Evolutionary conservation across 495 filamentous ascomycete genomes (phyloP), one percentile per base, ranked within the genome.

Genomic region (Penicillium daleae): DNA sequence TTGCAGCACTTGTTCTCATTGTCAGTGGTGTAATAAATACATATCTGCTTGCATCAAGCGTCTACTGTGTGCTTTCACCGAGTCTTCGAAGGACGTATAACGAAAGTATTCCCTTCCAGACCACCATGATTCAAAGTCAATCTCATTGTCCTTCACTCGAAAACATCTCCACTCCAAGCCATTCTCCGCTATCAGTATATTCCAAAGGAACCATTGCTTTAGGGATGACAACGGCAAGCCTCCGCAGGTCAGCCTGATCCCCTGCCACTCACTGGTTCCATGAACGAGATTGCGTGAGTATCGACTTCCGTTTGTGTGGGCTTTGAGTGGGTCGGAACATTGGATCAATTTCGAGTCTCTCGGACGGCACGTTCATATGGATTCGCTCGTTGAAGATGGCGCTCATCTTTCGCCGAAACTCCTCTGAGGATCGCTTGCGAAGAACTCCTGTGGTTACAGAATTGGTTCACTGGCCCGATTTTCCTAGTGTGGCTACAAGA

Each of bases 381-480:
- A 77, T 64, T 51, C 66, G 74, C 17, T 79, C 75, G 56, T 78
- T 76, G 63, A 79, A 74, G 6, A 79, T 71, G 44, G 66, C 66
- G 67, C 75, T 79, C 57, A 78, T 71, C 48, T 59, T 70, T 32
- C 75, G 74, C 59, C 77, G 72, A 50, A 77, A 75, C 42, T 76
- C 73, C 54, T 76, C 75, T 1, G 75, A 78, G n/a, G 75, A 76
- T 44, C 68, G 71, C 37, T 74, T 68, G 52, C 63, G 68, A 60
- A 71, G 69, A 22, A 46, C 19, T 44, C 63, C 76, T 76, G 26
- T 35, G 4, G 4, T 46, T 19, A 22, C 40, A 17, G 27, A 10
- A 26, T 71, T 57, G 44, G 60, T 51, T 29, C 42, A 3, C 26
- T 7, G 33, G 7, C 24, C 33, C 33, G 26, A 24, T 24, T 0